Percentiles rank a stretch among this genome's conserved stretches.
These are phyloP conservation scores for Monosporascus sp. DNA, from an alignment of 2,329 filamentous ascomycete genomes.

Conservation along the genomic window DNA sequence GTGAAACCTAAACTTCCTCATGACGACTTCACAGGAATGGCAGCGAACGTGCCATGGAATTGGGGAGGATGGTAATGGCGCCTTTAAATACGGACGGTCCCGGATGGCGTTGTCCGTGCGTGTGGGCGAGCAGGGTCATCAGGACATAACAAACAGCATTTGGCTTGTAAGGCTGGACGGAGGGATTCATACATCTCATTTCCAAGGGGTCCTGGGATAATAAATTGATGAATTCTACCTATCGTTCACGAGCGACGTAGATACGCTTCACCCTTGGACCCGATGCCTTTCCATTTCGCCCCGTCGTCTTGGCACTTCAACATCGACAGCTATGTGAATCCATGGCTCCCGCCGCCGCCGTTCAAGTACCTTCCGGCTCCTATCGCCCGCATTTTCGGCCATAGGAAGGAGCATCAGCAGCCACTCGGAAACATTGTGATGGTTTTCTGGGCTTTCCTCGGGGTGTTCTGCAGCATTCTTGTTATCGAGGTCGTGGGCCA, in stretches of 20 bases:
- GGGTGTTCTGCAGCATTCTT: constrained; percentile 56
- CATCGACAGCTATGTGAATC: constrained; percentile 72
- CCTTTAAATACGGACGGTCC: too few relatives aligned
- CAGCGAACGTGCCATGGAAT: too few relatives aligned
- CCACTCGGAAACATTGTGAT: constrained; percentile 52
- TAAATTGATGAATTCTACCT: not conserved
- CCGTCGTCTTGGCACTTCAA: constrained; percentile 53
- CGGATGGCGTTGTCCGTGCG: too few relatives aligned
- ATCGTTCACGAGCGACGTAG: constrained; percentile 1
- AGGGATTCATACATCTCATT: too few relatives aligned
- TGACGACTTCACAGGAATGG: too few relatives aligned
- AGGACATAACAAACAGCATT: too few relatives aligned
- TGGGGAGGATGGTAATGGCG: too few relatives aligned
- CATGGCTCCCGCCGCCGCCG: constrained; percentile 59
- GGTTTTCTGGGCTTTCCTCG: constrained; percentile 59
- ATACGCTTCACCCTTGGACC: not conserved
- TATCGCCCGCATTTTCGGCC: constrained; percentile 63
- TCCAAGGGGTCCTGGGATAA: too few relatives aligned
- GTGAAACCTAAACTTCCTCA: too few relatives aligned
- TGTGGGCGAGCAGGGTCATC: too few relatives aligned
- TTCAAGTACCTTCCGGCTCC: constrained; percentile 59
- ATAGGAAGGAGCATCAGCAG: constrained; percentile 38
- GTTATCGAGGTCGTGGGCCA: constrained; percentile 53
- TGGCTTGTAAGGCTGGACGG: too few relatives aligned
- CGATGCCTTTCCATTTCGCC: constrained; percentile 1